Percentiles rank a stretch among this genome's conserved stretches.
phyloP scores from a whole-genome alignment of 2,329 filamentous ascomycete species.

The Fusarium marasasianum region DNA sequence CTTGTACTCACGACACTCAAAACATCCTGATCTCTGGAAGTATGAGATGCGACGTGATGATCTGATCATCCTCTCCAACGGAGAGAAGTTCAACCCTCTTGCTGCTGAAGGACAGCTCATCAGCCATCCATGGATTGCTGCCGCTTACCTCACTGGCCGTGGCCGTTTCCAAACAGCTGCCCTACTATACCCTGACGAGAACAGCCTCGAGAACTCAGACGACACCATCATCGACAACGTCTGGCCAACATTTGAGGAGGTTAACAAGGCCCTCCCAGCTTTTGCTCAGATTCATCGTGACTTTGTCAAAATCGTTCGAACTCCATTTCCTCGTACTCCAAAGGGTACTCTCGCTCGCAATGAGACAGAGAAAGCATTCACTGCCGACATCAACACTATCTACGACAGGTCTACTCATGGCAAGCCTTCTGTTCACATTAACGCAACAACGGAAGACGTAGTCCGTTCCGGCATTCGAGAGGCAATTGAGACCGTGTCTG shows the following conservation, averaged over 20 bases:
- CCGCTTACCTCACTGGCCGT: neutral
- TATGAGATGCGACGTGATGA: neutral
- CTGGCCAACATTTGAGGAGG: neutral
- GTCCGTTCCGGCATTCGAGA: neutral
- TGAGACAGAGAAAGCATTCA: neutral
- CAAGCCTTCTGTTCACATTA: neutral
- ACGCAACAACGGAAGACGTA: neutral
- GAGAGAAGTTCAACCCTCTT: neutral
- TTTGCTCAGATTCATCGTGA: neutral
- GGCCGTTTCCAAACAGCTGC: neutral
- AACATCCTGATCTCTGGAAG: neutral
- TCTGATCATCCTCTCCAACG: neutral
- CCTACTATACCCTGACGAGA: neutral
- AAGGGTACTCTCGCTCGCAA: neutral
- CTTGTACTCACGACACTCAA: neutral
- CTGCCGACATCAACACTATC: neutral
- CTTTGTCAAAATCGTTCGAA: neutral
- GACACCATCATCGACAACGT: neutral
- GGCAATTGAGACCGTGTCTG: neutral
- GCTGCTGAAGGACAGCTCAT: neutral
- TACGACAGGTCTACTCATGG: neutral
- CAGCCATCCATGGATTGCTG: neutral
- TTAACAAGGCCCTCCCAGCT: neutral
- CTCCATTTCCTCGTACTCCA: neutral
- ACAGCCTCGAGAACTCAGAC: neutral